Evolutionary conservation across 140 eudicot genomes (phyloP).

Genomic region (Senecio squalidus): DNA sequence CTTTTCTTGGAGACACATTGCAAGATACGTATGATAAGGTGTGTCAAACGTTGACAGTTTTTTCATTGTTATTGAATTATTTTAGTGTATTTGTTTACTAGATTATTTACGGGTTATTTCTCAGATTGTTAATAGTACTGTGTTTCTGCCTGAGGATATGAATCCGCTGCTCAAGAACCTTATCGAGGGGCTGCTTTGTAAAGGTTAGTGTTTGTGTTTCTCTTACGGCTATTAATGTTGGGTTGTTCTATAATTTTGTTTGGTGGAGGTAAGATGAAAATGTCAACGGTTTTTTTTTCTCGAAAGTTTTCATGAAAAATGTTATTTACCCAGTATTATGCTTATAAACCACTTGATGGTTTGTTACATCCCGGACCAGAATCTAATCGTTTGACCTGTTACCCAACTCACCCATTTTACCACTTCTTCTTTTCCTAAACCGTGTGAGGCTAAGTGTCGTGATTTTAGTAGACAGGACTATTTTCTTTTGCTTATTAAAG

Average conservation of each 20-base stretch:
- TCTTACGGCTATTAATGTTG: not conserved
- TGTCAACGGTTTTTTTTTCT: not conserved
- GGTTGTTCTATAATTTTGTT: not conserved
- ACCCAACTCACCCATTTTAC: too few species aligned
- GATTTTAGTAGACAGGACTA: not conserved
- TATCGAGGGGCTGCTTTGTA: conserved; percentile 90
- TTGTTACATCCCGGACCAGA: too few species aligned
- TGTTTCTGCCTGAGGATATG: conserved; percentile 60
- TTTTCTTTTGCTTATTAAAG: not conserved
- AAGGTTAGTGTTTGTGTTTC: conserved; percentile 47
- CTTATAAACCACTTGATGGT: not conserved
- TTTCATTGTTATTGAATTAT: not conserved
- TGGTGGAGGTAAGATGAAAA: not conserved
- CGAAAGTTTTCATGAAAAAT: not conserved
- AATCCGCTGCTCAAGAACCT: conserved; percentile 70
- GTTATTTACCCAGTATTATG: conserved; percentile 1
- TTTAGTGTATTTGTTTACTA: not conserved
- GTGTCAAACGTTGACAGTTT: conserved; percentile 9
- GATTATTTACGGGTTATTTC: conserved; percentile 2
- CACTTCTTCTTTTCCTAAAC: not conserved
- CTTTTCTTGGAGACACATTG: conserved; percentile 91
- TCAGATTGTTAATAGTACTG: conserved; percentile 66
- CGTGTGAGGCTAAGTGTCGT: not conserved
- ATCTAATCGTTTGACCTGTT: too few species aligned
- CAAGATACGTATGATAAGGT: conserved; percentile 96